These are phyloP conservation scores for Ciborinia camelliae DNA, from an alignment of 2,329 filamentous ascomycete species.

Conservation along the genomic window DNA sequence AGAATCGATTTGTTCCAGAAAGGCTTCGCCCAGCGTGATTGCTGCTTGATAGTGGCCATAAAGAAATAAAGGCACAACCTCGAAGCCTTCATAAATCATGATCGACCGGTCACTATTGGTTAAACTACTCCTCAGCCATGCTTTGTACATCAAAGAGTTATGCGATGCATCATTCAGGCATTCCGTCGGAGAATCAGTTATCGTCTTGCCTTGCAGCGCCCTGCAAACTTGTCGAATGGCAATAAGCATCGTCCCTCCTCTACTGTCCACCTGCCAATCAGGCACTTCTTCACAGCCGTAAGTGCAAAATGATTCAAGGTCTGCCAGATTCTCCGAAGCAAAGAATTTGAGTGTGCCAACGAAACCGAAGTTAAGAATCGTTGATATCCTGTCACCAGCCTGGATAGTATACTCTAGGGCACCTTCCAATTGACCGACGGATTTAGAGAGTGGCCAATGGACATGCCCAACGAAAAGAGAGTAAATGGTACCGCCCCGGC, in stretches of 20 bases:
- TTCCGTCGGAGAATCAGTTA: slow-evolving; percentile 42
- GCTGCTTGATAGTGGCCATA: slow-evolving; percentile 61
- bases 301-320: slow-evolving; percentile 67
- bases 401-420: slow-evolving; percentile 63
- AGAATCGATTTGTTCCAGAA: slow-evolving; percentile 46
- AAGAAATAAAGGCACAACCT: slow-evolving; percentile 59
- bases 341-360: slow-evolving; percentile 65
- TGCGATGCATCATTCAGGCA: slow-evolving; percentile 70
- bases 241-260: slow-evolving; percentile 68
- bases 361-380: slow-evolving; percentile 68
- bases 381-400: slow-evolving; percentile 67
- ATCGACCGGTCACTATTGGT: slow-evolving; percentile 59
- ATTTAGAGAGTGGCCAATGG: slow-evolving; percentile 56
- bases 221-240: slow-evolving; percentile 63
- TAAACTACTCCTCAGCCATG: slow-evolving; percentile 51
- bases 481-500: slow-evolving; percentile 66
- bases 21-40: slow-evolving; percentile 53
- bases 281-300: slow-evolving; percentile 72
- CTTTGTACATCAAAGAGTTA: slow-evolving; percentile 55
- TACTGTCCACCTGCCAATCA: slow-evolving; percentile 67
- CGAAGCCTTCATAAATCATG: slow-evolving; percentile 65
- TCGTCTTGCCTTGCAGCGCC: slow-evolving; percentile 73
- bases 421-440: slow-evolving; percentile 59
- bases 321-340: slow-evolving; percentile 63
- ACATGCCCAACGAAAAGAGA: slow-evolving; percentile 69